phyloP scores from a whole-genome alignment of 352 stramenopile genomes.

The Aphanomyces invadans region DNA sequence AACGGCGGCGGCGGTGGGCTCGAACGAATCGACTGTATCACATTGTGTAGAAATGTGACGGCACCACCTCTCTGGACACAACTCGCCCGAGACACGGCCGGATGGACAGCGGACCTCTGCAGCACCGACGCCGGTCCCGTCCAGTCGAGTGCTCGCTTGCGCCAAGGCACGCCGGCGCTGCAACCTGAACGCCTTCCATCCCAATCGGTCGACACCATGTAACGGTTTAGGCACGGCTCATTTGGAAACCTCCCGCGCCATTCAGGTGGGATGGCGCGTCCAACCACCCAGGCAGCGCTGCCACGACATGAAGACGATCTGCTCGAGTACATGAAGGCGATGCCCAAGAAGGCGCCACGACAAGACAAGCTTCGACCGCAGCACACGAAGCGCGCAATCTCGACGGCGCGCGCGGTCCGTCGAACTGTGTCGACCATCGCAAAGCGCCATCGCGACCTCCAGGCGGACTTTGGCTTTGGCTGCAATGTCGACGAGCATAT shows the following conservation, averaged over 20 bases:
- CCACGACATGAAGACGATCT: background rate
- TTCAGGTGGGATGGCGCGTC: background rate
- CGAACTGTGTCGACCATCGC: constrained; percentile 5
- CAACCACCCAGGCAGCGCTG: background rate
- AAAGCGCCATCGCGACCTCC: background rate
- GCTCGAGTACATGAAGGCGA: background rate
- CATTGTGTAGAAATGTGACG: background rate
- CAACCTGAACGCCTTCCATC: too few species aligned
- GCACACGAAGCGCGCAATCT: background rate
- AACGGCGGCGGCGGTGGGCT: too few species aligned
- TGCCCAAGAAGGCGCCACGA: background rate
- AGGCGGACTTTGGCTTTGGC: constrained; percentile 18
- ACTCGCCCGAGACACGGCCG: too few species aligned
- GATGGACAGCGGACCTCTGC: too few species aligned
- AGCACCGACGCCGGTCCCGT: too few species aligned
- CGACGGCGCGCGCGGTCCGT: background rate
- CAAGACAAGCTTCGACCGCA: too few species aligned
- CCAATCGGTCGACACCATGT: too few species aligned
- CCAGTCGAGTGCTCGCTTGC: too few species aligned
- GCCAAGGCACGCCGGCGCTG: too few species aligned
- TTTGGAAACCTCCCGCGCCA: background rate
- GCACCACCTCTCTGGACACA: background rate
- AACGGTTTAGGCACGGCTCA: background rate
- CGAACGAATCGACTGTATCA: too few species aligned
- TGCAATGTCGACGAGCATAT: constrained; percentile 21